These are phyloP conservation scores for Trametes gibbosa DNA, from an alignment of 768 basidiomycete species.

Conservation along the genomic window DNA sequence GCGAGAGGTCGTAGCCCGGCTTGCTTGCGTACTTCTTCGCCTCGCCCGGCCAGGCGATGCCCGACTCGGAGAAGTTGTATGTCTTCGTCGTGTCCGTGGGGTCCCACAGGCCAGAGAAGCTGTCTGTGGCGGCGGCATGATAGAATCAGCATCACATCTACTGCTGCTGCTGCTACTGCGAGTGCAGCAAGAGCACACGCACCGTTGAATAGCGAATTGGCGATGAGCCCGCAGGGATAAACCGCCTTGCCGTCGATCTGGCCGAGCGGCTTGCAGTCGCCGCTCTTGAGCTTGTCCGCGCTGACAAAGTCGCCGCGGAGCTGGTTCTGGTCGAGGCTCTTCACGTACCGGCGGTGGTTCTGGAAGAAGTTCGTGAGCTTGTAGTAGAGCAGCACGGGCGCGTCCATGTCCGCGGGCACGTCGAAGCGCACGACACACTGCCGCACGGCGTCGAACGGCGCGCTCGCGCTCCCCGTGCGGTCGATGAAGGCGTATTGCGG, in stretches of 20 bases:
- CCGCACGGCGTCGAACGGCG: conserved; percentile 39
- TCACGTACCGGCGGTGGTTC: conserved; percentile 97
- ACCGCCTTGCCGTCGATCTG: conserved; percentile 49
- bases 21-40: conserved; percentile 78
- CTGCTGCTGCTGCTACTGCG: neutral
- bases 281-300: conserved; percentile 46
- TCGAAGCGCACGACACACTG: conserved; percentile 83
- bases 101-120: conserved; percentile 63
- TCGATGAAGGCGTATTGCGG: conserved; percentile 80
- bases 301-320: conserved; percentile 70
- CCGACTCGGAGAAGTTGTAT: conserved; percentile 72
- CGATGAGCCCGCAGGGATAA: conserved; percentile 96
- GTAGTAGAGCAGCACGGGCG: conserved; percentile 90
- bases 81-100: conserved; percentile 40
- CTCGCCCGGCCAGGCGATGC: conserved; percentile 97
- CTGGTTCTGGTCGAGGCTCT: conserved; percentile 83
- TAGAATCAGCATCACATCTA: neutral
- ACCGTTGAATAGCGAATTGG: conserved; percentile 97
- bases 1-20: conserved; percentile 58
- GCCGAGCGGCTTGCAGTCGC: conserved; percentile 88
- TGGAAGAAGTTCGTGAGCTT: conserved; percentile 96
- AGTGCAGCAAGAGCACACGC: conserved; percentile 20
- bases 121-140: conserved; percentile 49
- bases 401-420: conserved; percentile 70
- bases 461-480: conserved; percentile 44